phyloP scores from a whole-genome alignment of 352 stramenopile genomes.

The Blastocystis sp. region DNA sequence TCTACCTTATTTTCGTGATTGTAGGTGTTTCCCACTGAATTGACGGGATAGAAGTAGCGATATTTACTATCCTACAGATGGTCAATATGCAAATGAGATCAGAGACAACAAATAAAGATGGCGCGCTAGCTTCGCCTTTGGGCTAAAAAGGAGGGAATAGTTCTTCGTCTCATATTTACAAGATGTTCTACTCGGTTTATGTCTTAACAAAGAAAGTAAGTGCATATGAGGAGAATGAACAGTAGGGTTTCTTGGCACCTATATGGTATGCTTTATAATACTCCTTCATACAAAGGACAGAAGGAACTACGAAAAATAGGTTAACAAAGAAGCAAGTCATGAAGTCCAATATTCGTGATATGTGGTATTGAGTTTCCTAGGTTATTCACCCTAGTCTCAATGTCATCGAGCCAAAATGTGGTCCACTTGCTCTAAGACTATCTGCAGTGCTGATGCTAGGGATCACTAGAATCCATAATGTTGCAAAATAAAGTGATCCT shows the following conservation, averaged over 20 bases:
- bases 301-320: conserved; percentile 46
- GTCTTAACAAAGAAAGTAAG: conserved; percentile 52
- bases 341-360: conserved; percentile 45
- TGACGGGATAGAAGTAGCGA: too few species aligned
- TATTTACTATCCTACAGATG: too few species aligned
- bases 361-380: conserved; percentile 5
- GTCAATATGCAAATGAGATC: too few species aligned
- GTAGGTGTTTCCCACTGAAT: too few species aligned
- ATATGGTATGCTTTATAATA: background rate
- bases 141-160: background rate
- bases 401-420: conserved; percentile 51
- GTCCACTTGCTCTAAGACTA: conserved; percentile 1
- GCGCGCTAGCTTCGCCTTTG: background rate
- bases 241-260: conserved; percentile 45
- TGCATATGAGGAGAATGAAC: background rate
- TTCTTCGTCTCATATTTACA: background rate
- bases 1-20: too few species aligned
- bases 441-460: conserved; percentile 14
- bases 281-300: background rate
- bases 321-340: conserved; percentile 43
- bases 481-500: background rate
- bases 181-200: conserved; percentile 56
- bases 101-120: too few species aligned
- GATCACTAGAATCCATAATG: conserved; percentile 56
- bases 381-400: conserved; percentile 1